A percentile compares a stretch with the other conserved stretches of the same genome.
phyloP scores from a whole-genome alignment of 2,329 filamentous ascomycete genomes.

The Pezicula carpinea region DNA sequence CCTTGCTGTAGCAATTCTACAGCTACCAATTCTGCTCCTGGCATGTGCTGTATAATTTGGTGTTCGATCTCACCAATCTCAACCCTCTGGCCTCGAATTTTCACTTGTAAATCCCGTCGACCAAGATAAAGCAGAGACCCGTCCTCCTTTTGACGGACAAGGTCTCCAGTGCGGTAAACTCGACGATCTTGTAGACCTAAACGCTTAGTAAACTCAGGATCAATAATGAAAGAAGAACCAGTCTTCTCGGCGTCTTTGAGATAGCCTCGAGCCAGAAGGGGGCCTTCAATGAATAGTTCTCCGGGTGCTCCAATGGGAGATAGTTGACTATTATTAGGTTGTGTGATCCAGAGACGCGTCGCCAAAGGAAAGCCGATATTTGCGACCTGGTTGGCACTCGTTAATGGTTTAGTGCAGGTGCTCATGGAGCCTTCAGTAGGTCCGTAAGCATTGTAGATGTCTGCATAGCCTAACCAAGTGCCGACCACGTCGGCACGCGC shows the following conservation, averaged over 20 bases:
- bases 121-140: constrained; percentile 56
- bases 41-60: constrained; percentile 1
- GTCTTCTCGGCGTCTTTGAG: constrained; percentile 54
- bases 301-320: constrained; percentile 4
- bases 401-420: background rate
- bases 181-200: constrained; percentile 1
- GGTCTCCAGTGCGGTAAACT: constrained; percentile 51
- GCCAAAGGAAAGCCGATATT: constrained; percentile 3
- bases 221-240: constrained; percentile 48
- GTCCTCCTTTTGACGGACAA: constrained; percentile 47
- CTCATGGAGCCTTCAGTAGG: background rate
- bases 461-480: constrained; percentile 2
- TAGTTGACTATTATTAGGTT: constrained; percentile 1
- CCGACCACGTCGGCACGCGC: constrained; percentile 33
- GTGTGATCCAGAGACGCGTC: constrained; percentile 2
- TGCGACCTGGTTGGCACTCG: background rate
- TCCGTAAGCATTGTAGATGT: constrained; percentile 38
- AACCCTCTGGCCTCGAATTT: constrained; percentile 57
- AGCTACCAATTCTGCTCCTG: background rate
- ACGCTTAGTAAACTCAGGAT: constrained; percentile 57
- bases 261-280: constrained; percentile 51
- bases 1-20: constrained; percentile 2
- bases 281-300: constrained; percentile 9
- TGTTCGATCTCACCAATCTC: constrained; percentile 55
- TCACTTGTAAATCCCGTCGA: constrained; percentile 59